A percentile compares a stretch with the other conserved stretches of the same genome.
These are phyloP conservation scores for Kregervanrija fluxuum DNA, from an alignment of 805 yeast genomes.

Conservation along the genomic window DNA sequence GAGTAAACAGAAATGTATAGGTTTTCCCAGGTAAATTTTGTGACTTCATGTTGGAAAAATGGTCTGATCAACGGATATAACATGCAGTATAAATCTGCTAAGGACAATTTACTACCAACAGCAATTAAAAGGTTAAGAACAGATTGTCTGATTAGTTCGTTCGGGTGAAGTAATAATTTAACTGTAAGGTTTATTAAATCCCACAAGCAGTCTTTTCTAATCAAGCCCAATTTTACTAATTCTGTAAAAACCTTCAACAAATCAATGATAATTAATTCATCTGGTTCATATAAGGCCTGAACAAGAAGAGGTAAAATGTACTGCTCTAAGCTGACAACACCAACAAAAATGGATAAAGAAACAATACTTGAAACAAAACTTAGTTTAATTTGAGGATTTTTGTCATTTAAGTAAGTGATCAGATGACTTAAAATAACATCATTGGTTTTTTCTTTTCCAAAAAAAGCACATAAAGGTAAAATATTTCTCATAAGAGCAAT, in stretches of 20 bases:
- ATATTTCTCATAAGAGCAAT: constrained; percentile 64
- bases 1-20: constrained; percentile 60
- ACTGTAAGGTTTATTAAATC: constrained; percentile 45
- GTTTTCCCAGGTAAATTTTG: constrained; percentile 57
- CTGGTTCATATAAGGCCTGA: constrained; percentile 79
- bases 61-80: constrained; percentile 75
- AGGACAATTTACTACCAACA: constrained; percentile 52
- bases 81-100: constrained; percentile 79
- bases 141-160: constrained; percentile 73
- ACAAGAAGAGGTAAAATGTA: constrained; percentile 78
- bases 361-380: constrained; percentile 68
- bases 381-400: constrained; percentile 56
- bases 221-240: constrained; percentile 48
- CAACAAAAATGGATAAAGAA: constrained; percentile 72
- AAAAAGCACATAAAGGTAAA: constrained; percentile 69
- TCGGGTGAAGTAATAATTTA: constrained; percentile 74
- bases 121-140: constrained; percentile 54
- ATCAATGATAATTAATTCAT: constrained; percentile 69
- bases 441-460: constrained; percentile 83
- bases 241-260: constrained; percentile 57
- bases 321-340: constrained; percentile 76
- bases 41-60: constrained; percentile 69
- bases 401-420: constrained; percentile 85
- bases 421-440: constrained; percentile 85
- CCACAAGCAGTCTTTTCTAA: constrained; percentile 44